A percentile compares a stretch with the other conserved stretches of the same genome.
Conservation (phyloP, 2,329 filamentous ascomycete species). For the Paecilomyces variotii region DNA sequence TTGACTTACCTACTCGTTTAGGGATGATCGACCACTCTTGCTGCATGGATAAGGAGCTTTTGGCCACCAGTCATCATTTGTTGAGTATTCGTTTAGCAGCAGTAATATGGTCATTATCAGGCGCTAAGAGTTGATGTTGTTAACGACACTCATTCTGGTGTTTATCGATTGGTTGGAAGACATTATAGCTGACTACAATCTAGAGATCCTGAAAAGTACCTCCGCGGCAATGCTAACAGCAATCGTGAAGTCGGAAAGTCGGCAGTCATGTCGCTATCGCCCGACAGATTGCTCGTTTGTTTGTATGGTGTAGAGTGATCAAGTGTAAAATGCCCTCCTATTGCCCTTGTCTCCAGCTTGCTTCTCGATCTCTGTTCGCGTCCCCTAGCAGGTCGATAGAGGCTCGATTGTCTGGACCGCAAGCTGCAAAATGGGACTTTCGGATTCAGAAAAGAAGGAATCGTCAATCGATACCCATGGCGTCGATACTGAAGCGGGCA, state of each 20-base stretch:
- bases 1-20: neutral
- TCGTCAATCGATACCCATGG: neutral
- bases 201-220: neutral
- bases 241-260: neutral
- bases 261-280: neutral
- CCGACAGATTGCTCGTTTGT: neutral
- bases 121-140: neutral
- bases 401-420: neutral
- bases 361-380: neutral
- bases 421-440: neutral
- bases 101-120: neutral
- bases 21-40: neutral
- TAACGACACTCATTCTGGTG: neutral
- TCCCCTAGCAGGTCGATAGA: neutral
- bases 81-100: neutral
- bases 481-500: slow-evolving; percentile 10
- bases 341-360: neutral
- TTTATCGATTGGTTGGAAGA: neutral
- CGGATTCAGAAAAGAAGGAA: neutral
- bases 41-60: neutral
- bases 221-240: neutral
- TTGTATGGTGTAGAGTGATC: neutral
- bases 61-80: neutral
- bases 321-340: neutral
- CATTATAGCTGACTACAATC: neutral